A percentile compares a stretch with the other conserved stretches of the same genome.
Conservation (phyloP, 2,329 filamentous ascomycete species). For the Aureobasidium sp. region DNA sequence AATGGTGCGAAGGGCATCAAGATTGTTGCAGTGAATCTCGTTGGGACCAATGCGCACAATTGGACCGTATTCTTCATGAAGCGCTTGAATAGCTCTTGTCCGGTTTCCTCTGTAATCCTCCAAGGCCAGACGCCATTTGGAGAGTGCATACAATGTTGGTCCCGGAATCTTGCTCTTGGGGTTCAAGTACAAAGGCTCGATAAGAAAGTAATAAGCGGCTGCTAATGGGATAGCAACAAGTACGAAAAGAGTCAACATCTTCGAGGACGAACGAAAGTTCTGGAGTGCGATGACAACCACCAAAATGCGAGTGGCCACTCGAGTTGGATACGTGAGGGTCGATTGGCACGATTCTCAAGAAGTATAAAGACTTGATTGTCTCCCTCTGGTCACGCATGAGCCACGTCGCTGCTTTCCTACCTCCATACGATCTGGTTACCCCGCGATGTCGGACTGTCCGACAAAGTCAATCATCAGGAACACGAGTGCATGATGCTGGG, state of each 20-base stretch:
- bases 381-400: too few relatives aligned
- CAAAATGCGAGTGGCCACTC: too few relatives aligned
- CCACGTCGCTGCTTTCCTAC: too few relatives aligned
- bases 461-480: not conserved
- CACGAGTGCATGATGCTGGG: too few relatives aligned
- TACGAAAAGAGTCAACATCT: not conserved
- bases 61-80: slow-evolving; percentile 43
- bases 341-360: too few relatives aligned
- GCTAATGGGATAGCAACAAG: not conserved
- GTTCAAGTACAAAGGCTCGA: slow-evolving; percentile 18
- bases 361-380: too few relatives aligned
- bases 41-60: slow-evolving; percentile 43
- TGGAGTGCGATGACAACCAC: too few relatives aligned
- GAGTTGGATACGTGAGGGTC: too few relatives aligned
- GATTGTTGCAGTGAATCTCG: slow-evolving; percentile 40
- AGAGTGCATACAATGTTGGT: slow-evolving; percentile 35
- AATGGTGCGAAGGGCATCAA: slow-evolving; percentile 45
- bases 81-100: slow-evolving; percentile 34
- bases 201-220: not conserved
- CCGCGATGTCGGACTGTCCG: not conserved
- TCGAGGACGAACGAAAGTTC: too few relatives aligned
- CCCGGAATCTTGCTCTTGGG: slow-evolving; percentile 29
- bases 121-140: slow-evolving; percentile 40
- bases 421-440: too few relatives aligned
- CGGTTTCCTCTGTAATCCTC: slow-evolving; percentile 40